Evolutionary conservation across 2,329 filamentous ascomycete species (phyloP).

Genomic region (Diaporthe ilicicola): DNA sequence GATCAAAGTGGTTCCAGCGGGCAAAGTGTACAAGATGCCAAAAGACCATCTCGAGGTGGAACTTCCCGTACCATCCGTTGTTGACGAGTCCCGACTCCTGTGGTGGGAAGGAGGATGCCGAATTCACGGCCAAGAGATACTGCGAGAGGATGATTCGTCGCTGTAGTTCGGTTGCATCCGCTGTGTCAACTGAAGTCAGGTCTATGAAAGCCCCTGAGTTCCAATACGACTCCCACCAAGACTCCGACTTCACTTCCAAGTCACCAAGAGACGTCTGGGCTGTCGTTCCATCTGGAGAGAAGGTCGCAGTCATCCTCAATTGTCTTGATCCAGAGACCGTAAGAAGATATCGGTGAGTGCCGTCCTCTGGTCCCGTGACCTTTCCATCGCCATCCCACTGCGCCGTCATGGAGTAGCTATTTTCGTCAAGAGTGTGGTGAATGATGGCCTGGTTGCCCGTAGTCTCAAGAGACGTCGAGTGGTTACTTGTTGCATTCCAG

Average conservation of each 20-base stretch:
- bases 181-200: conserved; percentile 48
- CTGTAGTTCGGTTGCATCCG: conserved; percentile 58
- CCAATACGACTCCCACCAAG: conserved; percentile 61
- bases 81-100: conserved; percentile 59
- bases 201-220: conserved; percentile 60
- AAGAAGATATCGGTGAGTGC: conserved; percentile 55
- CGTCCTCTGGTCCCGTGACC: conserved; percentile 44
- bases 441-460: conserved; percentile 47
- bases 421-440: conserved; percentile 52
- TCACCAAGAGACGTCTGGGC: conserved; percentile 38
- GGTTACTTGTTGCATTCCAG: conserved; percentile 56
- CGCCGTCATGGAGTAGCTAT: conserved; percentile 51
- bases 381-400: conserved; percentile 47
- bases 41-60: conserved; percentile 63
- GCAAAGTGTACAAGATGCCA: conserved; percentile 62
- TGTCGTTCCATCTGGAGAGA: conserved; percentile 40
- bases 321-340: conserved; percentile 37
- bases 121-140: conserved; percentile 62
- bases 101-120: conserved; percentile 55
- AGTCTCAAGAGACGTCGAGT: conserved; percentile 48
- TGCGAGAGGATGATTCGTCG: conserved; percentile 61
- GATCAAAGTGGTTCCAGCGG: conserved; percentile 56
- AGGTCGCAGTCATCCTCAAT: conserved; percentile 44
- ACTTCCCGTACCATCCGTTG: conserved; percentile 66
- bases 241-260: conserved; percentile 43